A percentile compares a stretch with the other conserved stretches of the same genome.
Evolutionary conservation across 371 early-diverging fungal genomes (phyloP).

Genomic region (Mucor velutinosus): DNA sequence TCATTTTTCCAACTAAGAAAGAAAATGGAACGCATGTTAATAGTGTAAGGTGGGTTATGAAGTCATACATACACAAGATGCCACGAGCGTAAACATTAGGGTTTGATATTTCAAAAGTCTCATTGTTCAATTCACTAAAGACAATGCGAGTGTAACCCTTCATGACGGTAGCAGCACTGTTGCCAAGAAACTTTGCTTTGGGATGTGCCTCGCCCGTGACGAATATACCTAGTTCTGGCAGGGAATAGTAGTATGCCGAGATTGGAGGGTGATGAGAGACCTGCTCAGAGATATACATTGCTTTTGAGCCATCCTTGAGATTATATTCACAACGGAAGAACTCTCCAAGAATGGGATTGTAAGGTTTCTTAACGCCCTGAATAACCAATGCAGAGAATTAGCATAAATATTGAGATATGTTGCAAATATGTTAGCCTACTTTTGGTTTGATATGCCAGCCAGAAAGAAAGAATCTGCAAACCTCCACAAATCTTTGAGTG

Average conservation of each 20-base stretch:
- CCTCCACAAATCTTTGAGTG: constrained; percentile 81
- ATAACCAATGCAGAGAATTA: background rate
- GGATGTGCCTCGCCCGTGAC: constrained; percentile 89
- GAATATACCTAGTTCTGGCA: constrained; percentile 64
- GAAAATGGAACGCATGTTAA: constrained; percentile 41
- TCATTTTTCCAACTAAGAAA: constrained; percentile 85
- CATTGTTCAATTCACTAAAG: constrained; percentile 32
- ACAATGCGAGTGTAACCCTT: constrained; percentile 69
- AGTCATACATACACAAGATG: constrained; percentile 63
- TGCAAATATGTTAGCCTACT: constrained; percentile 40
- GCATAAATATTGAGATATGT: background rate
- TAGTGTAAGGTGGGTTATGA: constrained; percentile 41
- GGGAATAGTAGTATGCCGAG: constrained; percentile 64
- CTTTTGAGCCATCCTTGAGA: constrained; percentile 66
- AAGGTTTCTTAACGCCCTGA: constrained; percentile 91
- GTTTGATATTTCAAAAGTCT: constrained; percentile 43
- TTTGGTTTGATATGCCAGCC: constrained; percentile 97
- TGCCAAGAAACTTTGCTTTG: constrained; percentile 90
- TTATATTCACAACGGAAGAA: constrained; percentile 74
- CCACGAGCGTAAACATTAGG: constrained; percentile 53
- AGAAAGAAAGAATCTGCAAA: constrained; percentile 91
- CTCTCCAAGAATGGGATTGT: constrained; percentile 83
- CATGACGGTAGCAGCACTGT: constrained; percentile 86
- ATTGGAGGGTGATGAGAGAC: constrained; percentile 81
- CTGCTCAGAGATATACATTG: constrained; percentile 69